Conservation (phyloP, 257 asterid genomes). For the Solanum virginianum region DNA sequence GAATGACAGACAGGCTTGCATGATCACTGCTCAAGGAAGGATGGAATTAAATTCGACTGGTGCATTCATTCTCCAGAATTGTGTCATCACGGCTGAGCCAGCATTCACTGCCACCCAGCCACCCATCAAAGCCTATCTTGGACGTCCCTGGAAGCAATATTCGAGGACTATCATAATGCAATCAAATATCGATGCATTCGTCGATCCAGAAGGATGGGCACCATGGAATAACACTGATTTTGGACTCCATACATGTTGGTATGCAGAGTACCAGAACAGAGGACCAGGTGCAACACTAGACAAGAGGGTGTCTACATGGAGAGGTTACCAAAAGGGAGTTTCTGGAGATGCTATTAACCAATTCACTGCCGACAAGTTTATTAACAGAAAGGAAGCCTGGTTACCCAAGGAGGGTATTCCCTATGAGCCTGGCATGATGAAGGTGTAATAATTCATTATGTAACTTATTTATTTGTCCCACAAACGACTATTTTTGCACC, state of each 20-base stretch:
- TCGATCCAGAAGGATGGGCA: conserved; percentile 37
- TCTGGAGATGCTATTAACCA: not conserved
- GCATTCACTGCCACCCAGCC: conserved; percentile 13
- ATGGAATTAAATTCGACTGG: conserved; percentile 27
- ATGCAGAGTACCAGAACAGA: conserved; percentile 8
- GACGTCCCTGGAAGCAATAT: conserved; percentile 49
- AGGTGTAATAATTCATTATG: not conserved
- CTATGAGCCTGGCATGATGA: conserved; percentile 17
- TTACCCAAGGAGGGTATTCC: conserved; percentile 15
- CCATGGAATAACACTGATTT: conserved; percentile 32
- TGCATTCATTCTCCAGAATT: conserved; percentile 38
- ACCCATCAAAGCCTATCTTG: conserved; percentile 16
- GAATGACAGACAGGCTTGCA: conserved; percentile 48
- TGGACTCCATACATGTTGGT: not conserved
- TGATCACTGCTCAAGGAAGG: conserved; percentile 91
- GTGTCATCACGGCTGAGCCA: conserved; percentile 32
- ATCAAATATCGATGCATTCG: conserved; percentile 12
- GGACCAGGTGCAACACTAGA: conserved; percentile 24
- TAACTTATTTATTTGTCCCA: not conserved
- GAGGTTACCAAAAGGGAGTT: conserved; percentile 11
- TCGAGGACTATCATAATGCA: conserved; percentile 44
- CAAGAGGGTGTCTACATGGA: conserved; percentile 22
- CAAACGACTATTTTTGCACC: not conserved
- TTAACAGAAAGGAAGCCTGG: conserved; percentile 6
- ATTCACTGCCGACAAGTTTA: conserved; percentile 9